Base-by-base conservation (phyloP, 2,329 filamentous ascomycete genomes). In the Penicillium brasilianum region DNA sequence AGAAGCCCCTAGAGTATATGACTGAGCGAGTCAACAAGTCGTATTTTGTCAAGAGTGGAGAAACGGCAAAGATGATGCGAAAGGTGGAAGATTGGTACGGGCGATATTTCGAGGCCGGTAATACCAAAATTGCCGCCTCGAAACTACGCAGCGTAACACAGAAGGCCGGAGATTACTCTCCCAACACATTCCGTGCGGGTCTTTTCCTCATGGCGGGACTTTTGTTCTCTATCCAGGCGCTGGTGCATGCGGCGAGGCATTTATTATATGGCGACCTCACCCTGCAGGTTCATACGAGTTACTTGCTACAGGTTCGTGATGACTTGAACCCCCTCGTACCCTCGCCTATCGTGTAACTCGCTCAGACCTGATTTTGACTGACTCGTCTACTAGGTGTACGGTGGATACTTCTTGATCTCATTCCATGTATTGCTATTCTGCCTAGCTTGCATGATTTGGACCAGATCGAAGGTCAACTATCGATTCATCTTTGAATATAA, bases 401-500 rank as follows among this genome's bases (percentile, higher is more conserved):
- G 84, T 11, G 95, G 95, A 1, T 97, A 96, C 75, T 96, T 97
- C 69, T 82, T 98, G 30, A 88, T 92, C 76, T 83, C 96, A 5
- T 84, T 92, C 48, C 82, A 98, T 20, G 89, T 96, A 71, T 80
- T 90, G 10, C 80, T 96, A n/a, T 98, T 98, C 72, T 92, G 90
- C 71, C 71, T 97, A 37, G 89, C 93, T 71, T 96, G 93, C 74
- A 88, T 88, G 58, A 79, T 96, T 16, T 99, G 94, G 92, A 87
- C 88, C 6, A 82, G 81, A 55, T 88, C 89, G 74, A 96, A 94
- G 77, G 91, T 99, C 78, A 99, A 99, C 74, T 98, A 98, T 75
- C 87, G 90, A 57, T 97, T 97, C 76, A 92, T 98, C 68, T 99
- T 99, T 73, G 95, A 99, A 78, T 95, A 97, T 72, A 93, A 98